Base-by-base conservation (phyloP, 371 early-diverging fungal species). In the Circinella minor region DNA sequence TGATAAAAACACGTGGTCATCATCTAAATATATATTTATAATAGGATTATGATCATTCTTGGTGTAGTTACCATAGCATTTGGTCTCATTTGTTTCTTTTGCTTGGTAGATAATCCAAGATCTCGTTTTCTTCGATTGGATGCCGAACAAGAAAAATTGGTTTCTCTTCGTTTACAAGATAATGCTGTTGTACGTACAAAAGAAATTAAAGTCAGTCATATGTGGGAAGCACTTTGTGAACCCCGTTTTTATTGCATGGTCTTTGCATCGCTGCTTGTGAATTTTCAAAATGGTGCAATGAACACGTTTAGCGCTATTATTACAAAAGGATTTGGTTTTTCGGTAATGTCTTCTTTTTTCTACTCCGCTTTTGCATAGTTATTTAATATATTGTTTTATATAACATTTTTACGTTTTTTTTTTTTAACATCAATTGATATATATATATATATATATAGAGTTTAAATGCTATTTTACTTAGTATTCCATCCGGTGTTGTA, bases 221-320 rank as follows among this genome's bases (percentile, higher is more conserved):
- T 74, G 36, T 62, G 63, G 11, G 77, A 77, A 70, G 72, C 72
- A 13, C n/a, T 77, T 48, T 51, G 47, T 18, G 77, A 77, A 37
- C 74, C 72, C 1, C 74, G 74, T 13, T 72, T 68, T 34, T 77
- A 71, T 51, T 69, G 66, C 51, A 72, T 74, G 34, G 48, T 71
- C 55, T 66, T 76, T 27, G 55, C 73, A 3, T 67, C 74, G 20
- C 54, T 76, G 62, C 61, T 76, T 11, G 61, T 76, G 34, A 79
- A 76, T 59, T 55, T 83, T 51, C 81, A 80, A 69, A 83, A 83
- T 54, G 74, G 84, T 72, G 84, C 80, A 6, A 68, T 76, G 76
- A 66, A 47, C 55, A 76, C 71, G 3, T 78, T 75, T 63, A 68
- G 62, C 37, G 15, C 71, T 36, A 63, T 77, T 34, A 70, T 74